Base-by-base conservation (phyloP, 331 rosid genomes). In the Quercus tomentella region DNA sequence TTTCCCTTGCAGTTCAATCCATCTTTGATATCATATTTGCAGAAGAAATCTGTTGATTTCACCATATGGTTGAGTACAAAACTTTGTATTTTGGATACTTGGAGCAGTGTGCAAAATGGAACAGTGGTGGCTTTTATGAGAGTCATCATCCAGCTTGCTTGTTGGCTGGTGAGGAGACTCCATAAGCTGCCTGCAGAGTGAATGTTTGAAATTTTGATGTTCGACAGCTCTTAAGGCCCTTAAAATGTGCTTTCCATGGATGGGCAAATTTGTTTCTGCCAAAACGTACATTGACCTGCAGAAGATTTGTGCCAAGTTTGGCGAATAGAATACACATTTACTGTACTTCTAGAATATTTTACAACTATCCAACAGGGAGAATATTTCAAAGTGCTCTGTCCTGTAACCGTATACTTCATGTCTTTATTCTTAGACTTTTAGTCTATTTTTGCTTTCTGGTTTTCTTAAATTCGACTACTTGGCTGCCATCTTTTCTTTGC, bases 21-120 rank as follows among this genome's bases (percentile, higher is more conserved):
- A 74, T 74, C 68, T 74, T 57, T 74, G 69, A 74, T 74, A 74
- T 74, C 78, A 74, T 74, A 56, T 74, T 74, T 33, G 78, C 70
- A 7, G 78, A 74, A 58, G 78, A 57, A 41, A 74, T 74, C 1
- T 57, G 51, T 67, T 67, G 72, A 67, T 33, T 67, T 12, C 25
- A 18, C 16, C 72, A 10, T 14, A 25, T 31, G 72, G 45, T 28
- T 60, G 66, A 25, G 66, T 21, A 28, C 43, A 65, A 30, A 30
- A 28, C 31, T 52, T 33, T 33, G 49, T 22, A 74, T 17, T 10
- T 74, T 74, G 43, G 14, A n/a, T 14, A 33, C 54, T 4, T 1
- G 43, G 22, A 16, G 72, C 22, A 12, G 69, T 23, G 69, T 25
- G 15, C 5, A 3, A 18, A 33, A 14, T 18, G 21, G 16, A 33